Evolutionary conservation across 177 flowering plant species (phyloP).

Genomic region (Vitis hybrid): DNA sequence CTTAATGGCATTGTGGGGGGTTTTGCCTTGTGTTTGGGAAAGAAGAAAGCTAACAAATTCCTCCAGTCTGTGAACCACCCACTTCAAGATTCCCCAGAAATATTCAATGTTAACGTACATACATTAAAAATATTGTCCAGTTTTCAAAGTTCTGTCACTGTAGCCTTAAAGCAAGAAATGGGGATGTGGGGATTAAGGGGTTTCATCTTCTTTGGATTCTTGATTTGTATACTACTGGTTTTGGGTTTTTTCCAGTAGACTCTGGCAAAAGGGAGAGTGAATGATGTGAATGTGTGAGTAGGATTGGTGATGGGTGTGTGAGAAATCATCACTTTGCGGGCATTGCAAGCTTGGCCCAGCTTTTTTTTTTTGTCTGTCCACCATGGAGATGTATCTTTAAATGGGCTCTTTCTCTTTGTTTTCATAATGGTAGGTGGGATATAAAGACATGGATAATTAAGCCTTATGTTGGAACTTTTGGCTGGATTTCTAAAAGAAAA

Average conservation of each 20-base stretch:
- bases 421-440: no score
- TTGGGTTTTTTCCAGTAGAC: background rate
- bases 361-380: background rate
- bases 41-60: slow-evolving; percentile 25
- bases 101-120: background rate
- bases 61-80: slow-evolving; percentile 18
- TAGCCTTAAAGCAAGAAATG: no score
- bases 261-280: background rate
- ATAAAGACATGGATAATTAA: no score
- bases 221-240: no score
- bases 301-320: background rate
- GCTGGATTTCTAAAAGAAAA: no score
- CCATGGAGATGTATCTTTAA: no score
- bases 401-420: no score
- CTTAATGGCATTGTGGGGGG: slow-evolving; percentile 4
- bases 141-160: no score
- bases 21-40: slow-evolving; percentile 3
- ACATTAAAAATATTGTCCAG: background rate
- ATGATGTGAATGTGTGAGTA: slow-evolving; percentile 10
- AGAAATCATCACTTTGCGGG: slow-evolving; percentile 12
- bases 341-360: slow-evolving; percentile 11
- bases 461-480: no score
- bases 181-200: no score
- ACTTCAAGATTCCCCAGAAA: background rate
- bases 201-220: no score